Percentiles rank a stretch among this genome's conserved stretches.
Evolutionary conservation across 768 basidiomycete genomes (phyloP).

Genomic region (Hemileccinum impolitum): DNA sequence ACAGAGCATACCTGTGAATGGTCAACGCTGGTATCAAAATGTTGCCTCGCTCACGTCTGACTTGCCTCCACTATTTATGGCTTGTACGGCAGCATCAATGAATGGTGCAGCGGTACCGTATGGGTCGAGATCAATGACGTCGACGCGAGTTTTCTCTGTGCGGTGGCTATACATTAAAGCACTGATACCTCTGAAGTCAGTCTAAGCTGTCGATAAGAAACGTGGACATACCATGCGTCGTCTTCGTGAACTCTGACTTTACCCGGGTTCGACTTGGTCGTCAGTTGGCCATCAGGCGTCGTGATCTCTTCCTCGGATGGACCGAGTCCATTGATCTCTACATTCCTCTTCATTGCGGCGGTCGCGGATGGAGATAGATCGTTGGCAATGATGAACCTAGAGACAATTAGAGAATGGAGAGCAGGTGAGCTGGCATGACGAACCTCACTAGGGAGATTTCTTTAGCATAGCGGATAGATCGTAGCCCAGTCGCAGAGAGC

Average conservation of each 20-base stretch:
- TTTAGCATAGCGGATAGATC: constrained; percentile 95
- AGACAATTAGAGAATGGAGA: constrained; percentile 31
- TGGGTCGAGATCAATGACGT: constrained; percentile 96
- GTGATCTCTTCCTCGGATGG: constrained; percentile 25
- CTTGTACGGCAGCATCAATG: constrained; percentile 91
- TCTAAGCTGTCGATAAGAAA: background rate
- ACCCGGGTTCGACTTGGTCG: constrained; percentile 28
- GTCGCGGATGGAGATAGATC: constrained; percentile 83
- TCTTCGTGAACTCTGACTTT: constrained; percentile 86
- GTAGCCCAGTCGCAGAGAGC: constrained; percentile 91
- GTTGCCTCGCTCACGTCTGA: background rate
- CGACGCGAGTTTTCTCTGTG: constrained; percentile 67
- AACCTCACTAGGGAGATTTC: constrained; percentile 92
- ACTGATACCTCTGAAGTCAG: constrained; percentile 37
- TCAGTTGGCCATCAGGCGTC: constrained; percentile 7
- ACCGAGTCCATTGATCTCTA: constrained; percentile 74
- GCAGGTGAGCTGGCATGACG: constrained; percentile 20
- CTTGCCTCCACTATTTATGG: constrained; percentile 81
- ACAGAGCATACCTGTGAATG: constrained; percentile 69
- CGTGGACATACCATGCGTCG: constrained; percentile 76
- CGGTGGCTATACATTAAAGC: constrained; percentile 90
- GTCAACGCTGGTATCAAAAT: background rate
- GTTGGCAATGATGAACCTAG: constrained; percentile 92
- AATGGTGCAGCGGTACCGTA: constrained; percentile 98
- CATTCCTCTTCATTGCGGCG: constrained; percentile 82